Evolutionary conservation across 1,284 basidiomycete genomes (phyloP), one percentile per base, ranked within the genome.

Genomic region (Moniliophthora roreri): DNA sequence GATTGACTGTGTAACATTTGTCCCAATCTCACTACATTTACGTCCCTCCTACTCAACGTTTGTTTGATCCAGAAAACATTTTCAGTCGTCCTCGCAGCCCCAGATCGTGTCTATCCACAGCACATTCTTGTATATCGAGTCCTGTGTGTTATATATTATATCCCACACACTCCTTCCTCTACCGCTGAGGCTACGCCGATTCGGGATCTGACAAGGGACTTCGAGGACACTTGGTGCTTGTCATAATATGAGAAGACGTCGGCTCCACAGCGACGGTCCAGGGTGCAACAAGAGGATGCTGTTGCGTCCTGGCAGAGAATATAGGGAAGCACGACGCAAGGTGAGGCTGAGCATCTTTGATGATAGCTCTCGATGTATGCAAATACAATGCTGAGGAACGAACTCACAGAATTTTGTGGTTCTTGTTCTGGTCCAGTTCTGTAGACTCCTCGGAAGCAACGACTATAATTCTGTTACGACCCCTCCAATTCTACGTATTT

Each of bases 211-310:
- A 68, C 70, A 28, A 57, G 48, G 21, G 74, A 78, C 48, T 76
- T 72, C 2, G 83, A 85, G 52, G 80, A 83, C 57, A 78, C 78
- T 1, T 72, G 73, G 65, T 76, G 71, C 58, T 48, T 84, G 20
- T 84, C 41, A 56, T 69, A 15, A 63, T 64, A 16, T 16, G 20
- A 11, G n/a, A 11, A n/a, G 42, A 18, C 18, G 21, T 58, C 20
- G 24, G 4, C 11, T 2, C 42, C 60, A n/a, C n/a, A n/a, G n/a
- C n/a, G n/a, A 16, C 58, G 60, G 16, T 26, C 41, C 18, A 48
- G 44, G 20, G 48, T 37, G 21, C 61, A 48, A 6, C 41, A 58
- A 3, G 42, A 59, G 48, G 18, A 57, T 13, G 46, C 65, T 18
- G 56, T 9, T 82, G 78, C 74, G 66, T 72, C 23, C 60, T 80